Evolutionary conservation across 1,139 yeast species (phyloP).

Genomic region (Candida buenavistaensis): DNA sequence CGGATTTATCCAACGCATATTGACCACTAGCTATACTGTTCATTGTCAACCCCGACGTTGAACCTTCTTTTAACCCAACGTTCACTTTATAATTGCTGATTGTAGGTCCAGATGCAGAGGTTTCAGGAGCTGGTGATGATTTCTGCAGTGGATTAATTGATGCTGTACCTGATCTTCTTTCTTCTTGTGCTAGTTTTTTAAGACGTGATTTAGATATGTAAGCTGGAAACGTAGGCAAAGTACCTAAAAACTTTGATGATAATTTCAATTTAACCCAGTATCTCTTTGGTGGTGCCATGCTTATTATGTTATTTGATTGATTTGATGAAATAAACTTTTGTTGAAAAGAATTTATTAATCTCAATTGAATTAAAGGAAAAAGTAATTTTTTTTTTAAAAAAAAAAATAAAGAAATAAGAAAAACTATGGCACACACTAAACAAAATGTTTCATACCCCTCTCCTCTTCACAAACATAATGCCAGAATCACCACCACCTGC

Average conservation of each 20-base stretch:
- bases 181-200: slow-evolving; percentile 32
- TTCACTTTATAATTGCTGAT: slow-evolving; percentile 33
- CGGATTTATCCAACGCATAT: slow-evolving; percentile 46
- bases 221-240: slow-evolving; percentile 36
- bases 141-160: slow-evolving; percentile 14
- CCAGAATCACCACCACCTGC: slow-evolving; percentile 8
- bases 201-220: slow-evolving; percentile 32
- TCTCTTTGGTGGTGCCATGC: slow-evolving; percentile 35
- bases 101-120: slow-evolving; percentile 13
- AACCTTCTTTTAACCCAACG: slow-evolving; percentile 42
- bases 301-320: not conserved
- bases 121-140: slow-evolving; percentile 17
- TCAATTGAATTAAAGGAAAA: too few relatives aligned
- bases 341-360: too few relatives aligned
- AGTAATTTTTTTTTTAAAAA: too few relatives aligned
- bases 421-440: not conserved
- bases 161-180: slow-evolving; percentile 20
- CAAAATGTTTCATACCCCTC: too few relatives aligned
- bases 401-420: too few relatives aligned
- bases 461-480: too few relatives aligned
- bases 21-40: slow-evolving; percentile 30
- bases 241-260: slow-evolving; percentile 29
- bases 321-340: too few relatives aligned
- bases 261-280: slow-evolving; percentile 35
- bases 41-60: slow-evolving; percentile 46